phyloP scores from a whole-genome alignment of 2,329 filamentous ascomycete species.

The Venturia carpophila region DNA sequence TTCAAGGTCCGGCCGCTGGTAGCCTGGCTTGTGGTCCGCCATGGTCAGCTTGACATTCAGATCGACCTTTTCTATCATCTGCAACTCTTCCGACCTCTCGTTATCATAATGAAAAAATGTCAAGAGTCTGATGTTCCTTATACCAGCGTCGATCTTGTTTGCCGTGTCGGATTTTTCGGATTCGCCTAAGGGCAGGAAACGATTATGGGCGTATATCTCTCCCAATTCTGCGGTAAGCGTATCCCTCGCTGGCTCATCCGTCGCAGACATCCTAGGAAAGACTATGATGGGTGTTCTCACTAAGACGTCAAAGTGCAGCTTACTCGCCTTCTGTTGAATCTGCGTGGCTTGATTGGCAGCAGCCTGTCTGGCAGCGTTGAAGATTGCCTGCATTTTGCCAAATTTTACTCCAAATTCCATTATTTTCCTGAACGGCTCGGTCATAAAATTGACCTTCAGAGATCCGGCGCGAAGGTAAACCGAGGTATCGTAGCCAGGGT shows the following conservation, averaged over 20 bases:
- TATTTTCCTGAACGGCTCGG: constrained; percentile 96
- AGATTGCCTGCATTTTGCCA: constrained; percentile 98
- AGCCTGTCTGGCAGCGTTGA: constrained; percentile 91
- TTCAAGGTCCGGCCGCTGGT: constrained; percentile 81
- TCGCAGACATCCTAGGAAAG: constrained; percentile 72
- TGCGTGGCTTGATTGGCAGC: constrained; percentile 90
- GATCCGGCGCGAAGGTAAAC: constrained; percentile 87
- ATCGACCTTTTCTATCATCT: constrained; percentile 96
- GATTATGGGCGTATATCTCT: constrained; percentile 95
- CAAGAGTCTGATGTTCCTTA: constrained; percentile 84
- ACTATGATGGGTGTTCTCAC: constrained; percentile 94
- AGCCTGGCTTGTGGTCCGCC: constrained; percentile 70
- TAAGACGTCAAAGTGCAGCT: constrained; percentile 88
- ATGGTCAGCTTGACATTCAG: constrained; percentile 88
- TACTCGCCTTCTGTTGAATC: constrained; percentile 80
- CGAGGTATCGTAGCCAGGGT: constrained; percentile 91
- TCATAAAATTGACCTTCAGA: constrained; percentile 92
- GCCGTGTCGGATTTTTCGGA: constrained; percentile 63
- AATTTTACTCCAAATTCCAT: constrained; percentile 98
- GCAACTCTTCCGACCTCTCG: constrained; percentile 70
- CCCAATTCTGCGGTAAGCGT: constrained; percentile 86
- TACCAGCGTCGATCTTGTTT: constrained; percentile 84
- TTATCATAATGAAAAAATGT: constrained; percentile 78
- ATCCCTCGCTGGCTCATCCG: constrained; percentile 65
- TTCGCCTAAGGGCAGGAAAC: constrained; percentile 78